Conservation (phyloP, 441 rosid species). For the Gossypium lobatum region DNA sequence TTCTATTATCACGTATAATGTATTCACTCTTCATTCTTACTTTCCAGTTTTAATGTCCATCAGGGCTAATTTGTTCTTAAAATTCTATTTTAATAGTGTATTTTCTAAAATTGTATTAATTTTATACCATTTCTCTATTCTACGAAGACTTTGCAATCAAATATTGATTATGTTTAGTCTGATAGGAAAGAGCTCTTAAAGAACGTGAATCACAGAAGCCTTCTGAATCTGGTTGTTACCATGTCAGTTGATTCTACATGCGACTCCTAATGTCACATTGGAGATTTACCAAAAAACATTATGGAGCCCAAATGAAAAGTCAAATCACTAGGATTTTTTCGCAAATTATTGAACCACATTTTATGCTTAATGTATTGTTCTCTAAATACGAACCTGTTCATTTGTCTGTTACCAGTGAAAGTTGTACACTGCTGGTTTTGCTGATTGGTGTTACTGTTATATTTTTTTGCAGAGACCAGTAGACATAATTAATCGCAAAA, state of each 20-base stretch:
- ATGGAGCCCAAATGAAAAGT: not conserved
- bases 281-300: constrained; percentile 1
- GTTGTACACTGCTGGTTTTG: constrained; percentile 12
- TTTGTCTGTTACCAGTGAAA: not conserved
- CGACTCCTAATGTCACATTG: not conserved
- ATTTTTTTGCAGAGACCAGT: constrained; percentile 63
- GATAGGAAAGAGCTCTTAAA: not conserved
- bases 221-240: not conserved
- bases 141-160: too few relatives aligned
- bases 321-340: not conserved
- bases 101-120: too few relatives aligned
- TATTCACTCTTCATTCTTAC: too few relatives aligned
- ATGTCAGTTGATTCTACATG: not conserved
- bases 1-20: too few relatives aligned
- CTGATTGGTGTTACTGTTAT: constrained; percentile 17
- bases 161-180: too few relatives aligned
- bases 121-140: too few relatives aligned
- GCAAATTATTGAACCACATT: not conserved
- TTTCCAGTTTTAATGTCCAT: too few relatives aligned
- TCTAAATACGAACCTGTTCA: not conserved
- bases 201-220: not conserved
- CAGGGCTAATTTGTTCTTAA: too few relatives aligned
- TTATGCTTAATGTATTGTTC: not conserved
- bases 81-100: too few relatives aligned
- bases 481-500: constrained; percentile 64